phyloP scores from a whole-genome alignment of 345 rosid species.

The Citropsis articulata region DNA sequence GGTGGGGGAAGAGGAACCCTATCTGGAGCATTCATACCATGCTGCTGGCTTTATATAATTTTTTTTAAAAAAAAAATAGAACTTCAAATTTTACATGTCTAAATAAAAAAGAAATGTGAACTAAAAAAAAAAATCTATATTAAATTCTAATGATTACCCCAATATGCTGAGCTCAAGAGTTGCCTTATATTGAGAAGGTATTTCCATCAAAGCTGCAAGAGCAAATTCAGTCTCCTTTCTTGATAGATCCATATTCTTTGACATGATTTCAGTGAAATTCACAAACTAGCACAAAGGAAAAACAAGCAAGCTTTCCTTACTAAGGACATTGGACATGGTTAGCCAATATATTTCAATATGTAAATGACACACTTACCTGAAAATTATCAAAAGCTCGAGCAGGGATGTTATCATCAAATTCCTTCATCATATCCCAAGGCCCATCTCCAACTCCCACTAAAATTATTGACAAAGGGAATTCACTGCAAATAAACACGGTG shows the following conservation, averaged over 20 bases:
- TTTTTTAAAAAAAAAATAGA: constrained; percentile 4
- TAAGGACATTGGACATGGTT: not conserved
- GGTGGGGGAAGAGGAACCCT: constrained; percentile 81
- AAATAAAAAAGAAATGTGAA: not conserved
- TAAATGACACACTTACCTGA: constrained; percentile 42
- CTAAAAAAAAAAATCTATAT: not conserved
- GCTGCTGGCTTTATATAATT: constrained; percentile 26
- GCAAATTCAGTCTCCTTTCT: constrained; percentile 79
- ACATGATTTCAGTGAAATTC: constrained; percentile 83
- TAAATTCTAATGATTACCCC: constrained; percentile 39
- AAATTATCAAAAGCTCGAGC: constrained; percentile 83
- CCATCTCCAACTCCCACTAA: constrained; percentile 97
- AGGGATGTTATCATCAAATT: constrained; percentile 94
- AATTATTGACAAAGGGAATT: constrained; percentile 78
- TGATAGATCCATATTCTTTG: constrained; percentile 53
- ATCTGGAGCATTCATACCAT: constrained; percentile 40
- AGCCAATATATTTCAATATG: not conserved
- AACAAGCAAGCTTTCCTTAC: not conserved
- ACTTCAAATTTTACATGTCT: not conserved
- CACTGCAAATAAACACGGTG: constrained; percentile 39
- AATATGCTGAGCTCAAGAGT: constrained; percentile 70
- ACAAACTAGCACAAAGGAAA: constrained; percentile 54
- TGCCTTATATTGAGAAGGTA: constrained; percentile 86
- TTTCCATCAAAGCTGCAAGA: constrained; percentile 89
- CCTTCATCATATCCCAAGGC: constrained; percentile 94